These are phyloP conservation scores for Macrocybe gigantea DNA, from an alignment of 768 basidiomycete species.

Conservation along the genomic window DNA sequence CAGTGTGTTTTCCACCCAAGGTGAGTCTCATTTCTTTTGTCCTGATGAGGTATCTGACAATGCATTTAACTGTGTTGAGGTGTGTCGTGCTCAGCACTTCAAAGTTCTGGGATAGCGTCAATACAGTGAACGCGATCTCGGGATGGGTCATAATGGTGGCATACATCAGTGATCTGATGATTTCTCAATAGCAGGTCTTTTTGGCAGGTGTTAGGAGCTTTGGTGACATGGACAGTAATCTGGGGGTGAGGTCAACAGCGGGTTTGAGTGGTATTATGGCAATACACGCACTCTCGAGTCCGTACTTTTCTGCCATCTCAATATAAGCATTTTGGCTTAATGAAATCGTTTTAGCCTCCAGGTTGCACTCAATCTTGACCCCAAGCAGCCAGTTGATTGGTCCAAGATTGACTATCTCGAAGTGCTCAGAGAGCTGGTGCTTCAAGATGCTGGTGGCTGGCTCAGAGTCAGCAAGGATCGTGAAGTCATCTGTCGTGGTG, in stretches of 20 bases:
- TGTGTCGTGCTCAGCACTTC: constrained; percentile 14
- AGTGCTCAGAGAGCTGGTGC: constrained; percentile 5
- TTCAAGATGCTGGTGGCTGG: too few species aligned
- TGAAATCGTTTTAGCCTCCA: constrained; percentile 14
- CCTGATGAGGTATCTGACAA: constrained; percentile 33
- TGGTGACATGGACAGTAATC: neutral
- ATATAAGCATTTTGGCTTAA: constrained; percentile 20
- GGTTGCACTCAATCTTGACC: constrained; percentile 12
- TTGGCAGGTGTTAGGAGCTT: constrained; percentile 1
- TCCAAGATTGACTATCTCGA: constrained; percentile 20
- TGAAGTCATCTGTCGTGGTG: too few species aligned
- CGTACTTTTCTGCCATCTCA: constrained; percentile 6
- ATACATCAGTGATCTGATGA: constrained; percentile 7
- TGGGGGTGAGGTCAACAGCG: neutral
- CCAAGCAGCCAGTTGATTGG: constrained; percentile 16
- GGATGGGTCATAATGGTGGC: constrained; percentile 4
- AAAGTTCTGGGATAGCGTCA: constrained; percentile 4
- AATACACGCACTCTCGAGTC: neutral
- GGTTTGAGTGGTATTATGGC: constrained; percentile 3
- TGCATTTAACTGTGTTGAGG: constrained; percentile 29
- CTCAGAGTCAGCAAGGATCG: too few species aligned
- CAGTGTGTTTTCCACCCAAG: constrained; percentile 12
- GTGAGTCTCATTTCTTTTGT: constrained; percentile 16
- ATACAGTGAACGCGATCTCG: constrained; percentile 8
- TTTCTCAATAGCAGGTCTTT: constrained; percentile 1